Percentiles rank a stretch among this genome's conserved stretches.
Conservation (phyloP, 192 early-diverging fungal species). For the Coemansia guatemalensis region DNA sequence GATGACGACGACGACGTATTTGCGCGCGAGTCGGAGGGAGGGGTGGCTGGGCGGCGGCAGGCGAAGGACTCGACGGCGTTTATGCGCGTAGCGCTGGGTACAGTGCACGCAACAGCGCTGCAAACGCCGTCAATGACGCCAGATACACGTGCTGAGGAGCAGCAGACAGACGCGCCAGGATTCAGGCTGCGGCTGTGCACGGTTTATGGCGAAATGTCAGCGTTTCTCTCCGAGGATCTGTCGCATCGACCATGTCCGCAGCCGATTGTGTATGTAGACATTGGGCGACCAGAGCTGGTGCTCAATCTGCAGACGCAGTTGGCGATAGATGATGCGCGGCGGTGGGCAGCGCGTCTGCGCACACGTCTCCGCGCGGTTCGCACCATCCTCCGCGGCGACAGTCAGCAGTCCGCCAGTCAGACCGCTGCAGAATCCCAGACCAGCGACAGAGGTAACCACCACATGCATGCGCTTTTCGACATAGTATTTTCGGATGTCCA, state of each 20-base stretch:
- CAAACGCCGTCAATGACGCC: constrained; percentile 48
- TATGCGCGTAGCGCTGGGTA: constrained; percentile 25
- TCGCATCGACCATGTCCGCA: constrained; percentile 40
- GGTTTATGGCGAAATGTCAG: constrained; percentile 50
- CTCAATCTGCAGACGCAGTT: constrained; percentile 43
- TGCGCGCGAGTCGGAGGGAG: constrained; percentile 18
- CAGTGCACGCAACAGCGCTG: constrained; percentile 37
- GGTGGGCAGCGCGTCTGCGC: constrained; percentile 22
- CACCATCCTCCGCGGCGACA: not conserved
- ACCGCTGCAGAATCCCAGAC: not conserved
- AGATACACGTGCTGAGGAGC: constrained; percentile 46
- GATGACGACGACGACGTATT: constrained; percentile 15
- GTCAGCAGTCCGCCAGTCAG: not conserved
- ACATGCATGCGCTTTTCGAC: constrained; percentile 28
- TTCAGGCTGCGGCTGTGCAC: constrained; percentile 36
- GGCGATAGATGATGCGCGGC: constrained; percentile 38
- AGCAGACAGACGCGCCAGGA: constrained; percentile 24
- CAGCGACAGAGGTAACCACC: constrained; percentile 10
- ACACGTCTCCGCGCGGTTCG: constrained; percentile 22
- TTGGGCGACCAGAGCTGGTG: constrained; percentile 38
- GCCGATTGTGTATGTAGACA: constrained; percentile 34
- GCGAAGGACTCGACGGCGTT: constrained; percentile 50
- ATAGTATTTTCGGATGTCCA: constrained; percentile 47
- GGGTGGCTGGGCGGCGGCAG: constrained; percentile 9
- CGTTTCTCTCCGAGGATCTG: constrained; percentile 51